phyloP scores from a whole-genome alignment of 2,329 filamentous ascomycete genomes.

The Geosmithia flava region DNA sequence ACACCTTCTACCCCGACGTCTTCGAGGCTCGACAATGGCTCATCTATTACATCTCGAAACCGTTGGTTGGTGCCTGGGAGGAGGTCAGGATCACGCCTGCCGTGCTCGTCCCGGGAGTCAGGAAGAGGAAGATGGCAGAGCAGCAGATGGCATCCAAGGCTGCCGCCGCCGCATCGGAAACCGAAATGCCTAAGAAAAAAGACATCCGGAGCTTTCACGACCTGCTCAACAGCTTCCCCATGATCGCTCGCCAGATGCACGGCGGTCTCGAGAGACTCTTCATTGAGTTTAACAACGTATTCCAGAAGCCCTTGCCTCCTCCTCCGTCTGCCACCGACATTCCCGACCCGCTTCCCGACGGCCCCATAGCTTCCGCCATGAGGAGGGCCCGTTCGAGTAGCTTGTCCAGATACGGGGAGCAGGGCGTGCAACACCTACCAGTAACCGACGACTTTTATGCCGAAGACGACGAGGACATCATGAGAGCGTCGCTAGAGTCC shows the following conservation, averaged over 20 bases:
- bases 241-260: conserved; percentile 96
- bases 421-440: conserved; percentile 22
- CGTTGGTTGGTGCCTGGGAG: conserved; percentile 75
- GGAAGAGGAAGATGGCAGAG: conserved; percentile 23
- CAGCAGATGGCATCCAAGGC: conserved; percentile 20
- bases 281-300: conserved; percentile 73
- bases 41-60: conserved; percentile 88
- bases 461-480: conserved; percentile 83
- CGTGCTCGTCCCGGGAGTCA: conserved; percentile 33
- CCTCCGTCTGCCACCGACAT: conserved; percentile 52
- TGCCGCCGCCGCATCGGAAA: conserved; percentile 25
- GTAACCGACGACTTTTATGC: conserved; percentile 57
- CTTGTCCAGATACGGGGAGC: conserved; percentile 20
- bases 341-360: conserved; percentile 44
- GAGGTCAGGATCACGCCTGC: conserved; percentile 61
- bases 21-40: conserved; percentile 89
- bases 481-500: conserved; percentile 80
- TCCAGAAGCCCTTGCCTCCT: conserved; percentile 73
- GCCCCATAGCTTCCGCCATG: conserved; percentile 41
- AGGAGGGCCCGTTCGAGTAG: conserved; percentile 43
- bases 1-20: conserved; percentile 80
- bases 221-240: conserved; percentile 79
- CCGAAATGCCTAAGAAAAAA: conserved; percentile 53
- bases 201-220: conserved; percentile 87
- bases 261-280: conserved; percentile 81